These are phyloP conservation scores for Rhodotorula sp. DNA, from an alignment of 1,284 basidiomycete species.

Conservation along the genomic window DNA sequence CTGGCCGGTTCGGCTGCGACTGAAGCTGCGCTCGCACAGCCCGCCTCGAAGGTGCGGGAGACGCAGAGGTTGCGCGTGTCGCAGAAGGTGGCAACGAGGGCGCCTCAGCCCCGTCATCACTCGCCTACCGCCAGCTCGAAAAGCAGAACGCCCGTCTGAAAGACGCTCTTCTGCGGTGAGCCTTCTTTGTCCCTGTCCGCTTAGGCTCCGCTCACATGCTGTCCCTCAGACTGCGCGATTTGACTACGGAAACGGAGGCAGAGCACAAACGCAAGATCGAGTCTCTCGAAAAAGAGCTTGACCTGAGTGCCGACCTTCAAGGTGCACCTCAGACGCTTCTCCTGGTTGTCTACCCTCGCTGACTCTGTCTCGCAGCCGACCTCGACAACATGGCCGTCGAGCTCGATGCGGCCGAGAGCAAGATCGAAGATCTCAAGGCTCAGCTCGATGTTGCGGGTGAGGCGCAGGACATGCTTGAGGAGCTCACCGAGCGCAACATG, in stretches of 20 bases:
- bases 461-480: constrained; percentile 93
- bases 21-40: constrained; percentile 48
- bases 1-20: constrained; percentile 36
- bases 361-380: constrained; percentile 58
- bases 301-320: constrained; percentile 50
- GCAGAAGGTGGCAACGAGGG: constrained; percentile 52
- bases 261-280: constrained; percentile 77
- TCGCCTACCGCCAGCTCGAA: constrained; percentile 88
- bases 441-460: constrained; percentile 94
- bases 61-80: constrained; percentile 53
- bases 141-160: constrained; percentile 95
- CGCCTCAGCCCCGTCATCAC: constrained; percentile 59
- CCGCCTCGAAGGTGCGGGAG: constrained; percentile 47
- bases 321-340: constrained; percentile 34
- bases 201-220: not conserved
- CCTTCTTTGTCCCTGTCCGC: not conserved
- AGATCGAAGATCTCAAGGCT: constrained; percentile 88
- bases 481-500: constrained; percentile 91
- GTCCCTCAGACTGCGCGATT: constrained; percentile 70
- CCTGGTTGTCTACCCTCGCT: constrained; percentile 50
- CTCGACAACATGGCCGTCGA: constrained; percentile 77
- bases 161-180: constrained; percentile 81
- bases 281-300: constrained; percentile 86
- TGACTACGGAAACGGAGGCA: constrained; percentile 81
- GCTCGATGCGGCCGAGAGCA: constrained; percentile 78